Evolutionary conservation across 345 rosid species (phyloP), one percentile per base, ranked within the genome.

Genomic region (Physaria fendleri): DNA sequence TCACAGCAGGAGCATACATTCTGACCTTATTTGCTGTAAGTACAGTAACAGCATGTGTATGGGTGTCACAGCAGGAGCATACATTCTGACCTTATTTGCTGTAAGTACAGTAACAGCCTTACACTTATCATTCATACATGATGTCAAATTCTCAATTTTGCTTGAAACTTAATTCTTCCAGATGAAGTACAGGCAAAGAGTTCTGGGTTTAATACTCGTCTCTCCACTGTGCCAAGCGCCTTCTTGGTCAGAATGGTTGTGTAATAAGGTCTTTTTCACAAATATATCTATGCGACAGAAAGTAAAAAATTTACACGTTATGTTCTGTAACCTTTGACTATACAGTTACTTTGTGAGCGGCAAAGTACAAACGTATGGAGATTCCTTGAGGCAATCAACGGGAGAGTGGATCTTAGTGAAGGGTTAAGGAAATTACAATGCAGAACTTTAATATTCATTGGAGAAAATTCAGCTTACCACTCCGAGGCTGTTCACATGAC

Each of bases 21-120:
- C 85, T 94, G 64, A 83, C 97, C 34, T 62, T 87, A 27, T 94
- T 94, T 74, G 95, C 99, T 51, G 99, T 94, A 75, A 77, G 95
- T 62, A 45, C 44, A 24, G 43, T 37, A 30, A 65, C 5, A 10
- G 11, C 22, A 90, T 90, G 97, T 94, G 99, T 62, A 78, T 94
- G 95, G 99, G 99, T 52, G 97, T 90, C 63, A 85, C 93, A 38
- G 95, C 96, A 23, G 99, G 99, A 74, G 99, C 99, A 14, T 90
- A 94, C 71, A 69, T 90, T 75, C 85, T 94, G 64, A 83, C 97
- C 34, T 62, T 87, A 27, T 94, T 94, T 74, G 95, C 99, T 51
- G 99, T 94, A 75, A 77, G 95, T 62, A 45, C 44, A 24, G 43
- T 37, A 30, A 65, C 5, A 10, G 11, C 22, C 38, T 49, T 6